These are phyloP conservation scores for Furcasterigmium furcatum DNA, from an alignment of 2,329 filamentous ascomycete species.

Conservation along the genomic window DNA sequence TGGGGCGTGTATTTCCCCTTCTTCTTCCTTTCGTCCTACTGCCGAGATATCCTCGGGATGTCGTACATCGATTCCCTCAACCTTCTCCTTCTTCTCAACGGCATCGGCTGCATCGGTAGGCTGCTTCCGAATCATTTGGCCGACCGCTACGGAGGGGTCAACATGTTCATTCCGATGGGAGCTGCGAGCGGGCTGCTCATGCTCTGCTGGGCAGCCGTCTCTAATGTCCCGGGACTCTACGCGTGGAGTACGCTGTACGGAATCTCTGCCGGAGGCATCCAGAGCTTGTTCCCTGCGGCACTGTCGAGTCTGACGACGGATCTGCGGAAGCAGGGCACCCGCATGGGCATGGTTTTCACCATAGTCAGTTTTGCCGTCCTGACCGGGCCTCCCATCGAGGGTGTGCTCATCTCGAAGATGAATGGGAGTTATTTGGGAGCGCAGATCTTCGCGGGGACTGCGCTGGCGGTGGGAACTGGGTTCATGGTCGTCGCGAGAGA, in stretches of 20 bases:
- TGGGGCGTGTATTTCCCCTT: slow-evolving; percentile 54
- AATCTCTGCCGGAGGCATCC: slow-evolving; percentile 59
- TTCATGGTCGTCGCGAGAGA: slow-evolving; percentile 35
- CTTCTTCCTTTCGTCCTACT: slow-evolving; percentile 54
- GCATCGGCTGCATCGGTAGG: slow-evolving; percentile 55
- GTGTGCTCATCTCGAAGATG: slow-evolving; percentile 40
- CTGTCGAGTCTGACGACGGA: slow-evolving; percentile 53
- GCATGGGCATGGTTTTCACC: slow-evolving; percentile 58
- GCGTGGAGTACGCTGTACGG: slow-evolving; percentile 63
- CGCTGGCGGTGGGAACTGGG: slow-evolving; percentile 35
- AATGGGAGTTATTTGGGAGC: slow-evolving; percentile 42
- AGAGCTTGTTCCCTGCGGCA: slow-evolving; percentile 63
- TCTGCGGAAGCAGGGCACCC: slow-evolving; percentile 45
- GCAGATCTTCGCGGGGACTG: slow-evolving; percentile 43
- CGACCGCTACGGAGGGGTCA: slow-evolving; percentile 57
- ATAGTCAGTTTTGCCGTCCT: slow-evolving; percentile 52
- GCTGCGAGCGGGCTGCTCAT: slow-evolving; percentile 37
- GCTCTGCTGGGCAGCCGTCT: slow-evolving; percentile 58
- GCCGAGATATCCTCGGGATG: slow-evolving; percentile 36
- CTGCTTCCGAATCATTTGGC: slow-evolving; percentile 56
- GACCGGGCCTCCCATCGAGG: slow-evolving; percentile 48
- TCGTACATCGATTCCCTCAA: slow-evolving; percentile 51
- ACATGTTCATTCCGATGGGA: slow-evolving; percentile 50
- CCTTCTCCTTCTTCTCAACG: slow-evolving; percentile 63
- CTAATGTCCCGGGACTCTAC: slow-evolving; percentile 48